Evolutionary conservation across 495 filamentous ascomycete species (phyloP), one percentile per base, ranked within the genome.

Genomic region (Daldinia bambusicola): DNA sequence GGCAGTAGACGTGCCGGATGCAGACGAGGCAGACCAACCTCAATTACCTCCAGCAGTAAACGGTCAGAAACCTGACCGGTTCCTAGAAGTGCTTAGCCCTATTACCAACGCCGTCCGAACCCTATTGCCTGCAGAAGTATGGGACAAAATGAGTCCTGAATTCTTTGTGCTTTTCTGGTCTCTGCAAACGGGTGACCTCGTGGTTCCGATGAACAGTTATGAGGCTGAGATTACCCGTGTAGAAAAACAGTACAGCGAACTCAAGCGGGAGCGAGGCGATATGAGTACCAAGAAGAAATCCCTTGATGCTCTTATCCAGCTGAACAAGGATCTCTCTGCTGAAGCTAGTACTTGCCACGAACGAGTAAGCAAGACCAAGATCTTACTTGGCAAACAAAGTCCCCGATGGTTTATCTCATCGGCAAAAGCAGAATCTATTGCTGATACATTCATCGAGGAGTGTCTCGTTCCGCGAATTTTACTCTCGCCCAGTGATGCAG

Each of bases 121-220:
- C 3, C 80, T 85, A 1, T 71, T 94, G n/a, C 87, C 92, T 2
- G 70, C 83, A 8, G 83, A 88, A 20, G 86, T 86, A 1, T 93
- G 90, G 86, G 83, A 87, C 18, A 82, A 85, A 9, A 80, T 97
- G 48, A 94, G 88, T 51, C 81, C 90, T 1, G 84, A 89, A 36
- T 96, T 97, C 76, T 97, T 93, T 75, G 89, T 92, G 32, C 92
- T 92, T 2, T 99, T 99, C 83, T 99, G 96, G 96, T 90, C 93
- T 53, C 84, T 97, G 14, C 88, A 92, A 22, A 86, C 94, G 13
- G 88, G 90, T 26, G 95, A 98, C 77, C 82, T 99, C 34, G 84
- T 88, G 40, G 86, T 92, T 43, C 91, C 92, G 1, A 84, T 87
- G 59, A 84, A 87, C 48, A 91, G 88, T 57, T 98, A 98, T 76